Percentiles rank a stretch among this genome's conserved stretches.
Conservation (phyloP, 140 eudicot genomes). For the Anethum foeniculum region DNA sequence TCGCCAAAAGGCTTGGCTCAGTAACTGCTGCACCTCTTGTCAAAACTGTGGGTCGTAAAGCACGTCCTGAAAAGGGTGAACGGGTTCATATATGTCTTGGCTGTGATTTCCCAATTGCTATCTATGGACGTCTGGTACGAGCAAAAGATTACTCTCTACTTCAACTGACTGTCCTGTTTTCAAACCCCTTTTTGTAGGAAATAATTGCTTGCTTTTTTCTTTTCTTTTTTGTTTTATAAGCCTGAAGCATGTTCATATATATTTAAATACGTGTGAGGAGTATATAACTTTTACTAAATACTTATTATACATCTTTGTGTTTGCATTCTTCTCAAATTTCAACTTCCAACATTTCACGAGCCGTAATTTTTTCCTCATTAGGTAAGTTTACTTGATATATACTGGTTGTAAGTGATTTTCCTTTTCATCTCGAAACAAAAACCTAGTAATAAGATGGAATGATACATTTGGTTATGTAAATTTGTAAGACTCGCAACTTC, state of each 20-base stretch:
- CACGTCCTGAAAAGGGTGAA: constrained; percentile 55
- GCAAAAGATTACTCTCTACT: neutral
- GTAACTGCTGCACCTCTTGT: constrained; percentile 40
- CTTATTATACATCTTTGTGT: neutral
- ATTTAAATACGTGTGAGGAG: neutral
- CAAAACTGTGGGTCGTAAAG: constrained; percentile 67
- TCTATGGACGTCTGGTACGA: constrained; percentile 7
- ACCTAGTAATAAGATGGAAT: neutral
- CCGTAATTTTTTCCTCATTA: neutral
- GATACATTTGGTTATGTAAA: neutral
- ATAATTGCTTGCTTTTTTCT: neutral
- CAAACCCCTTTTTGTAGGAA: neutral
- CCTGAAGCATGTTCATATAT: neutral
- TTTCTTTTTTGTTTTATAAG: neutral
- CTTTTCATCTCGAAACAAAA: neutral
- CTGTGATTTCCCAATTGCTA: neutral
- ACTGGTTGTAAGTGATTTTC: neutral
- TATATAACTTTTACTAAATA: neutral
- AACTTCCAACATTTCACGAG: neutral
- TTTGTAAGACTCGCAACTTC: neutral
- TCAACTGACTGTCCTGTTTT: neutral
- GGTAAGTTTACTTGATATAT: neutral
- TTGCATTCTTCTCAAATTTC: neutral
- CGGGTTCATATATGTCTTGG: neutral
- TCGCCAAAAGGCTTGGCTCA: constrained; percentile 83